These are phyloP conservation scores for Ramaria rubella DNA, from an alignment of 768 basidiomycete species.

Conservation along the genomic window DNA sequence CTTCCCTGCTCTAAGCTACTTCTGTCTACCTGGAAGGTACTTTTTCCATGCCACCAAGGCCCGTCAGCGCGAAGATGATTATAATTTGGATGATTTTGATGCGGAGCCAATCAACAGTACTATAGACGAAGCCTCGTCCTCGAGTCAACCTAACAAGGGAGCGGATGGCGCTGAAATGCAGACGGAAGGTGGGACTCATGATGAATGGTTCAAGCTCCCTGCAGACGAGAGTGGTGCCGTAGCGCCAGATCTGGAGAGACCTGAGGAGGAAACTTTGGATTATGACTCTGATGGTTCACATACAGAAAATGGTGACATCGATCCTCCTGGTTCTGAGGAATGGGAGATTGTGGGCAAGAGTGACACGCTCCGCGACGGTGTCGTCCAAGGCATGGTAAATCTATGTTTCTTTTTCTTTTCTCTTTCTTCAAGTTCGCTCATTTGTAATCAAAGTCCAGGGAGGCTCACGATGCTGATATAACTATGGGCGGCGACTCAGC, in stretches of 20 bases:
- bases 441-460: no score
- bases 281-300: constrained; percentile 9
- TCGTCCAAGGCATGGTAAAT: not conserved
- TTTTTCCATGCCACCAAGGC: constrained; percentile 66
- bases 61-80: constrained; percentile 47
- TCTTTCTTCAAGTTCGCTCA: no score
- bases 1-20: not conserved
- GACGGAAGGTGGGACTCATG: not conserved
- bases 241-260: not conserved
- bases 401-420: no score
- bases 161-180: not conserved
- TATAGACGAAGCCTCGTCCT: not conserved
- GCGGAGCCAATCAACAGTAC: constrained; percentile 16
- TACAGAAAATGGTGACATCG: constrained; percentile 14
- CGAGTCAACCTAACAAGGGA: not conserved
- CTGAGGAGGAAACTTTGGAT: constrained; percentile 4
- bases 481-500: constrained; percentile 64
- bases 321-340: constrained; percentile 6
- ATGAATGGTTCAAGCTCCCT: not conserved
- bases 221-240: constrained; percentile 21
- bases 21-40: constrained; percentile 40
- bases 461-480: no score
- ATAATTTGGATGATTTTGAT: constrained; percentile 31
- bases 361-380: not conserved
- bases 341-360: not conserved